These are phyloP conservation scores for Gracilariopsis chorda DNA, from an alignment of 23 red algal genomes.

Conservation along the genomic window DNA sequence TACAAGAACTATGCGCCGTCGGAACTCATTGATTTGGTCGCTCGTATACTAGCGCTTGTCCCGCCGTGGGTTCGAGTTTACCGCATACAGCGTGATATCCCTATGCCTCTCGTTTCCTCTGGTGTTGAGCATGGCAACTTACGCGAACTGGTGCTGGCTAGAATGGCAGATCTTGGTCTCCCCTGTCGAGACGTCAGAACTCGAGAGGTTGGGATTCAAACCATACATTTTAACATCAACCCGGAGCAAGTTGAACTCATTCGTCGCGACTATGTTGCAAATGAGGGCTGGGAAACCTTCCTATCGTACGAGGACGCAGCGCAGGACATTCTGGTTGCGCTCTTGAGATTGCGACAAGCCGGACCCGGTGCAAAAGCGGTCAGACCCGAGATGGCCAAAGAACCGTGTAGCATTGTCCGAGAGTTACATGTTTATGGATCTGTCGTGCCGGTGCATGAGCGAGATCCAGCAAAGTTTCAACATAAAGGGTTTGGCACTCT, in stretches of 20 bases:
- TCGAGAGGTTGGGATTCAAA: conserved; percentile 97
- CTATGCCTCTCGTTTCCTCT: conserved; percentile 97
- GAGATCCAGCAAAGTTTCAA: conserved; percentile 95
- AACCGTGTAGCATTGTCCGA: conserved; percentile 82
- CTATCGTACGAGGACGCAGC: conserved; percentile 92
- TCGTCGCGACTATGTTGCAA: conserved; percentile 96
- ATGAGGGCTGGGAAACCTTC: conserved; percentile 99
- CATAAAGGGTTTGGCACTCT: conserved; percentile 95
- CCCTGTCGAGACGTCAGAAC: conserved; percentile 97
- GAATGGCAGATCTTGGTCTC: conserved; percentile 91
- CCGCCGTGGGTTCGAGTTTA: conserved; percentile 99
- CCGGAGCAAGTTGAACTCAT: conserved; percentile 91
- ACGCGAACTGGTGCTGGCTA: conserved; percentile 81
- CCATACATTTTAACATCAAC: conserved; percentile 82
- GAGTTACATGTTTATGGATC: conserved; percentile 99
- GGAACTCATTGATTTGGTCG: conserved; percentile 86
- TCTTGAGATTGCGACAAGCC: conserved; percentile 80
- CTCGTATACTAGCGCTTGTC: conserved; percentile 78
- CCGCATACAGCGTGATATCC: conserved; percentile 98
- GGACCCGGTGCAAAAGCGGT: conserved; percentile 45
- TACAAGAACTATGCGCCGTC: conserved; percentile 92
- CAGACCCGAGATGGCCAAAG: conserved; percentile 70
- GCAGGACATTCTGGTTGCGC: conserved; percentile 94
- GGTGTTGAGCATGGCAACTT: conserved; percentile 98
- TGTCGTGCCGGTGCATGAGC: conserved; percentile 97